These are phyloP conservation scores for Jacaranda copaia DNA, from an alignment of 257 asterid genomes.

Conservation along the genomic window DNA sequence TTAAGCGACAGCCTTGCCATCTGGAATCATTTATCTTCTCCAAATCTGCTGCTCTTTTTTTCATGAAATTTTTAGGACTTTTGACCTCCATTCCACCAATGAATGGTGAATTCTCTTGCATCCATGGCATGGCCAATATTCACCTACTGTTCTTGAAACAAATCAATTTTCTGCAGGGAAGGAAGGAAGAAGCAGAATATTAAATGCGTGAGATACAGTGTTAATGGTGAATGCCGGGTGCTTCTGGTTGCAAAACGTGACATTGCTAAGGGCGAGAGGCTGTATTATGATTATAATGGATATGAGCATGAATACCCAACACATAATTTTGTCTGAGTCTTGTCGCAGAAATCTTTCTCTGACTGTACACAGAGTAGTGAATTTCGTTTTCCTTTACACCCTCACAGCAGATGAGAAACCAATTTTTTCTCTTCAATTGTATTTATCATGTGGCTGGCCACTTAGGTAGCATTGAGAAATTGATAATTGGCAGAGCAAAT, in stretches of 20 bases:
- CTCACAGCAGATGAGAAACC: slow-evolving; percentile 34
- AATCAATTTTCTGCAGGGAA: slow-evolving; percentile 63
- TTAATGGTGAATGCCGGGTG: slow-evolving; percentile 70
- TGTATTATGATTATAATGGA: slow-evolving; percentile 87
- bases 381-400: slow-evolving; percentile 39
- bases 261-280: slow-evolving; percentile 83
- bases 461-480: slow-evolving; percentile 35
- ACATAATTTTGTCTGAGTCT: slow-evolving; percentile 65
- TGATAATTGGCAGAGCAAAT: slow-evolving; percentile 31
- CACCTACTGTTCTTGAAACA: slow-evolving; percentile 34
- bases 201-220: slow-evolving; percentile 77
- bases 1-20: slow-evolving; percentile 30
- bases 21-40: slow-evolving; percentile 32
- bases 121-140: slow-evolving; percentile 25
- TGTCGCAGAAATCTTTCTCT: slow-evolving; percentile 26
- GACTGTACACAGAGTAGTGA: slow-evolving; percentile 32
- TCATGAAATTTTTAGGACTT: too few species aligned
- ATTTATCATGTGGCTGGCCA: slow-evolving; percentile 29
- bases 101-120: slow-evolving; percentile 3
- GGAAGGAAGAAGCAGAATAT: slow-evolving; percentile 84
- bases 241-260: slow-evolving; percentile 81
- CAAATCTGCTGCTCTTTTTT: slow-evolving; percentile 4
- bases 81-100: background rate
- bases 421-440: slow-evolving; percentile 15
- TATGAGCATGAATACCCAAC: slow-evolving; percentile 92